Evolutionary conservation across 768 basidiomycete species (phyloP), one percentile per base, ranked within the genome.

Genomic region (Pulveroboletus sp.): DNA sequence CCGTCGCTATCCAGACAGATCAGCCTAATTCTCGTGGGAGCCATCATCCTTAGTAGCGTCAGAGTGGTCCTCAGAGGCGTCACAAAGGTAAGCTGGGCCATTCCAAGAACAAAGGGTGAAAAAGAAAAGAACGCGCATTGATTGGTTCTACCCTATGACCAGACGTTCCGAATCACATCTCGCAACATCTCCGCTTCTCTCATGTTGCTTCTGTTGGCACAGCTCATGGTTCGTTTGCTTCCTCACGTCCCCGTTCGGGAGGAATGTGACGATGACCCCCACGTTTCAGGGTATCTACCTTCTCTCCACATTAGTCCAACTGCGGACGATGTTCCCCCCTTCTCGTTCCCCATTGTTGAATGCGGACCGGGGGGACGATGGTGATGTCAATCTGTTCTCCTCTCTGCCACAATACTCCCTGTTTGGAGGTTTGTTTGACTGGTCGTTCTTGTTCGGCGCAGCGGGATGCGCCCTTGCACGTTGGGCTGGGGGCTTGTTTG

Each of bases 311-410:
- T 70, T 92, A 42, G 82, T 92, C 11, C 90, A 93, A 64, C 74
- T 93, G 40, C 84, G 89, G 36, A 82, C 83, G 26, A 83, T 85
- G 10, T 90, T 93, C 65, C 90, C 90, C 2, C 79, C 82, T 1
- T 65, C 76, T n/a, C 60, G 15, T 57, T 54, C 60, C 36, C 55
- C 33, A 50, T 51, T 38, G n/a, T 60, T 36, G 47, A 51, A 51
- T 17, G 15, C 42, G 44, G 54, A 49, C 6, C 52, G 27, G 18
- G 51, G 36, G 9, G 46, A 43, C 11, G 52, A 52, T 1, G 47
- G 51, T 15, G 57, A 58, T 14, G 50, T 67, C 18, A 86, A 85
- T 57, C 70, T 90, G 24, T 89, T 91, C 60, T 68, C 80, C 14
- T 85, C 83, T 3, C 78, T 91, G 24, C 89, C 89, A 1, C 76